A percentile compares a stretch with the other conserved stretches of the same genome.
phyloP scores from a whole-genome alignment of 352 stramenopile genomes.

The Aphanomyces euteiches region DNA sequence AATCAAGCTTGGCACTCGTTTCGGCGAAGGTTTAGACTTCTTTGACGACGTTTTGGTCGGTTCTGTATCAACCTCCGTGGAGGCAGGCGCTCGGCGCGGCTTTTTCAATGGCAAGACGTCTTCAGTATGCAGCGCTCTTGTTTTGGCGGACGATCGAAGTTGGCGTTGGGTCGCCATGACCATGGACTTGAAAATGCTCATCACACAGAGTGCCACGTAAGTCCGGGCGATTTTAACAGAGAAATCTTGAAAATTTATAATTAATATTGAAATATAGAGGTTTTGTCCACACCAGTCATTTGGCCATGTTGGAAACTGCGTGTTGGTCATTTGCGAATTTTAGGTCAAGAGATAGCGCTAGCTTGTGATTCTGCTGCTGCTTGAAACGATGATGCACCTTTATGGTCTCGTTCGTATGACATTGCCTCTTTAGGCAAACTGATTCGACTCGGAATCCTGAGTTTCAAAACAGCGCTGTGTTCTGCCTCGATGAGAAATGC shows the following conservation, averaged over 20 bases:
- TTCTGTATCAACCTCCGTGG: not conserved
- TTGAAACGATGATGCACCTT: conserved; percentile 32
- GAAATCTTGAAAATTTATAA: no score
- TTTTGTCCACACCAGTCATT: not conserved
- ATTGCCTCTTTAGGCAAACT: conserved; percentile 32
- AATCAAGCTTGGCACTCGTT: not conserved
- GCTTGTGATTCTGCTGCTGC: not conserved
- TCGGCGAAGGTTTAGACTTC: not conserved
- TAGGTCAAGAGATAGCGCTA: not conserved
- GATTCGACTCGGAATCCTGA: conserved; percentile 32
- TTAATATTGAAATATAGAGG: not conserved
- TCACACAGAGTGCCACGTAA: no score
- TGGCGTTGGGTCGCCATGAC: not conserved
- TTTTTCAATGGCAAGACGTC: not conserved
- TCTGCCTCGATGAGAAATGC: no score
- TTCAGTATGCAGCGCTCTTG: not conserved
- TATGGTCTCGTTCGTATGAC: conserved; percentile 33
- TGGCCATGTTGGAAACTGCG: no score
- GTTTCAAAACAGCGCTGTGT: conserved; percentile 14
- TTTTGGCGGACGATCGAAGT: not conserved
- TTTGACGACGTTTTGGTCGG: no score
- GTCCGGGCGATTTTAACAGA: no score
- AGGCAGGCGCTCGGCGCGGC: not conserved
- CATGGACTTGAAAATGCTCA: no score
- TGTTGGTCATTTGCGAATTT: conserved; percentile 5